Evolutionary conservation across 1,284 basidiomycete genomes (phyloP).

Genomic region (Acaromyces ingoldii): DNA sequence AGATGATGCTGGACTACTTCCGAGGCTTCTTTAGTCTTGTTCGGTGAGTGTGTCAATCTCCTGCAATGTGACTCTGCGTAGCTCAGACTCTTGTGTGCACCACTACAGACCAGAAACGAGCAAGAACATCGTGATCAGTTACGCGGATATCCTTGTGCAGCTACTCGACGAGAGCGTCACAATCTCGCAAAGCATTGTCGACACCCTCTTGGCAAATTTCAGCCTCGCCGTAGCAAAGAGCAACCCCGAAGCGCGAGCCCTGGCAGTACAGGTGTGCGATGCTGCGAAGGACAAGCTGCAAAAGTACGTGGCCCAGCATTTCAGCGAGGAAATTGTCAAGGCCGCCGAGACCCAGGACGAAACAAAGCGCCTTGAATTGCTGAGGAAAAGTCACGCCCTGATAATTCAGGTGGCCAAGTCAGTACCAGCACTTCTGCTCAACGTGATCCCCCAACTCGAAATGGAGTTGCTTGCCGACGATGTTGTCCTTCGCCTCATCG

Average conservation of each 20-base stretch:
- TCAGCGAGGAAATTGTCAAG: conserved; percentile 31
- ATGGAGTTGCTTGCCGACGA: conserved; percentile 80
- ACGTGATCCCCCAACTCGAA: conserved; percentile 87
- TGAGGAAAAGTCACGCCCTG: conserved; percentile 73
- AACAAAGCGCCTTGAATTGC: conserved; percentile 26
- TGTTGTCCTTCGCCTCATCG: conserved; percentile 66
- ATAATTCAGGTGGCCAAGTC: conserved; percentile 76
- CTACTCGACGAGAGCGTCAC: conserved; percentile 78
- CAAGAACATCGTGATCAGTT: conserved; percentile 80
- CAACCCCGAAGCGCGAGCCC: conserved; percentile 62
- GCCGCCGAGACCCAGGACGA: conserved; percentile 51
- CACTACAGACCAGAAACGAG: conserved; percentile 48
- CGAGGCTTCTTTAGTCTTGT: conserved; percentile 75
- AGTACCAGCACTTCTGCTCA: conserved; percentile 75
- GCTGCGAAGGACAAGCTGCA: conserved; percentile 78
- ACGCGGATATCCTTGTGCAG: conserved; percentile 81
- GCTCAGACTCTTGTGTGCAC: not conserved
- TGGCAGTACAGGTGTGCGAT: conserved; percentile 85
- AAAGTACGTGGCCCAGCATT: conserved; percentile 69
- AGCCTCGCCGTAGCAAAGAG: conserved; percentile 52
- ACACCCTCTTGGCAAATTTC: conserved; percentile 78
- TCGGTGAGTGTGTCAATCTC: conserved; percentile 52
- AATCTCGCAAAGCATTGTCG: conserved; percentile 72
- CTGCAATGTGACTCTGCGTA: not conserved
- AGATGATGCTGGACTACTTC: conserved; percentile 78